phyloP scores from a whole-genome alignment of 331 rosid species.

The Saraca asoca region DNA sequence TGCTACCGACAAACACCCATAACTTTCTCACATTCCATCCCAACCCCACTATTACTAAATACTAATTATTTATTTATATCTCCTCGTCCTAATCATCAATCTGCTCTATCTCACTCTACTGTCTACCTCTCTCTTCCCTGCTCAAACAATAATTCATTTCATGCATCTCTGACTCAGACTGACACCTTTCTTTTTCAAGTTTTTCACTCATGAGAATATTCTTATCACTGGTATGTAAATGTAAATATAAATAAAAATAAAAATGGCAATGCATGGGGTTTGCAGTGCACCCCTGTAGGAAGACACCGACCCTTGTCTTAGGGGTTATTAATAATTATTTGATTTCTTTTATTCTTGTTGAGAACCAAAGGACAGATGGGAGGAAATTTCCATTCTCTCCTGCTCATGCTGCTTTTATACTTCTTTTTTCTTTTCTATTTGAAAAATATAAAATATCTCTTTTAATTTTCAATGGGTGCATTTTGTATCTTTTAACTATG shows the following conservation, averaged over 20 bases:
- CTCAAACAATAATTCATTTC: slow-evolving; percentile 56
- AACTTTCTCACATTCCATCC: slow-evolving; percentile 63
- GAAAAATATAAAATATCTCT: too few species aligned
- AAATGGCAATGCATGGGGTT: slow-evolving; percentile 38
- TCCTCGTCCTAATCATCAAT: slow-evolving; percentile 53
- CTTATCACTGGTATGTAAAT: not conserved
- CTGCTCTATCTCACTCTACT: slow-evolving; percentile 74
- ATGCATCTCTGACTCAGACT: slow-evolving; percentile 62
- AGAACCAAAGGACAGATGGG: slow-evolving; percentile 63
- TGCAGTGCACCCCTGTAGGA: slow-evolving; percentile 61
- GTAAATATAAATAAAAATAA: not conserved
- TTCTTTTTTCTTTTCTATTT: too few species aligned
- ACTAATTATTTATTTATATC: slow-evolving; percentile 40
- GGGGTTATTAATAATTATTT: slow-evolving; percentile 54
- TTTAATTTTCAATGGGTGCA: too few species aligned
- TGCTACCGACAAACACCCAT: slow-evolving; percentile 52
- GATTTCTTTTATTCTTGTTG: too few species aligned
- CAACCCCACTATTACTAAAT: slow-evolving; percentile 18
- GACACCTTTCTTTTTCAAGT: slow-evolving; percentile 42
- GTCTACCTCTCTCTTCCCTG: slow-evolving; percentile 23
- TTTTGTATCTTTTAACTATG: too few species aligned
- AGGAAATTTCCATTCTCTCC: too few species aligned
- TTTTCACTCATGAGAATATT: not conserved
- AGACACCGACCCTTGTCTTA: slow-evolving; percentile 84
- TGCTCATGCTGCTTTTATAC: too few species aligned